Conservation (phyloP, 345 rosid species). For the Angophora floribunda region DNA sequence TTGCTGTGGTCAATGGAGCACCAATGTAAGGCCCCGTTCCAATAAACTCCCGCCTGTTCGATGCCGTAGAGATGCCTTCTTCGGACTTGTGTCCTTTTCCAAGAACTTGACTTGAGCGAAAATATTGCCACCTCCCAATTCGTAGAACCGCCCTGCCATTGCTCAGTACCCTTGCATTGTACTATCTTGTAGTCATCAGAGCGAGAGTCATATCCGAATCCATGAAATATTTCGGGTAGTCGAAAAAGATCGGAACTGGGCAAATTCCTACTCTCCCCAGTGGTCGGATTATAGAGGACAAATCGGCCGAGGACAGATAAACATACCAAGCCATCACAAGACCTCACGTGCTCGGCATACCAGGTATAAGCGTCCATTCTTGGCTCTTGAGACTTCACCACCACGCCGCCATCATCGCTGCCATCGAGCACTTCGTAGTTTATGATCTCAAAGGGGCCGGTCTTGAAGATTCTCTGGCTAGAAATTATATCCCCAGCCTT, state of each 20-base stretch:
- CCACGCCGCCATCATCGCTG: background rate
- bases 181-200: no score
- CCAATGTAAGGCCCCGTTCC: conserved; percentile 2
- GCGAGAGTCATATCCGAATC: no score
- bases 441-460: background rate
- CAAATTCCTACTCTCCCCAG: background rate
- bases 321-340: background rate
- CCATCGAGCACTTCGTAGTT: background rate
- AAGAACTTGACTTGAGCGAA: background rate
- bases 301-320: no score
- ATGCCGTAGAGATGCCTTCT: no score
- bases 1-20: no score
- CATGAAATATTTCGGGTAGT: no score
- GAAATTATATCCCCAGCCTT: background rate
- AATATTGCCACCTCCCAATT: no score
- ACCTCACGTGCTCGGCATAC: background rate
- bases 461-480: background rate
- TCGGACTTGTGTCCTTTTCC: background rate
- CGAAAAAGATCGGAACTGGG: background rate
- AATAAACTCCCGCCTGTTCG: background rate
- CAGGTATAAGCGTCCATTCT: background rate
- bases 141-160: background rate
- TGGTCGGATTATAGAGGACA: background rate
- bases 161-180: no score
- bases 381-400: background rate